Base-by-base conservation (phyloP, 768 basidiomycete genomes). In the Scleroderma bovista region DNA sequence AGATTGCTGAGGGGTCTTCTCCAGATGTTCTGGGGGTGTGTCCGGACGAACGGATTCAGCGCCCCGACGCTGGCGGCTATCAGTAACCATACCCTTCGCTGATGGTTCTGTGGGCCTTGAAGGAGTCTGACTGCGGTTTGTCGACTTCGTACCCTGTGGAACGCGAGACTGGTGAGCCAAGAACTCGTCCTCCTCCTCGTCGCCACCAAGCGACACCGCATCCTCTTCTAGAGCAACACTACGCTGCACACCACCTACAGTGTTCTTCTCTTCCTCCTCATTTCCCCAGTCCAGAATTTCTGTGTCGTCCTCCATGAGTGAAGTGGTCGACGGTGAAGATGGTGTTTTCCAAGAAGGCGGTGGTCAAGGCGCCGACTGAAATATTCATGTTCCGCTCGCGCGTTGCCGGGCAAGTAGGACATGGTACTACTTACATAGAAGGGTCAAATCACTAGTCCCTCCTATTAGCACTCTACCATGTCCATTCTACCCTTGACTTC, bases 211-310 rank as follows among this genome's bases (percentile, higher is more conserved):
- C 43, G 86, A 88, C 56, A 88, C 80, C 47, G 83, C 76, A 56
- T 83, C 79, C 58, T 81, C 75, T 52, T 76, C 74, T 11, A 51
- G 44, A 33, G 62, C 62, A 23, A 67, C 53, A 23, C 55, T 53
- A 47, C 51, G 57, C 33, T 54, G 58, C 47, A 75, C 75, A 46
- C 75, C 74, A 47, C 73, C 74, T 53, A 74, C 75, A 58, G 72
- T 69, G 38, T 67, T 73, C 44, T 46, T 50, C 45, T 70, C 72
- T 43, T 77, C 75, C 39, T 76, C 76, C 16, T 76, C 76, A 50
- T 76, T 71, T 3, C 75, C 75, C 87, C 87, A 89, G 69, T 89
- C 87, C 36, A 88, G 72, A 23, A 78, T 67, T 60, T 88, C 86
- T 24, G 67, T 72, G 46, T 88, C 86, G 60, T 85, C 83, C 55